Percentiles rank a stretch among this genome's conserved stretches.
Conservation (phyloP, 2,329 filamentous ascomycete species). For the Aureobasidium lini region DNA sequence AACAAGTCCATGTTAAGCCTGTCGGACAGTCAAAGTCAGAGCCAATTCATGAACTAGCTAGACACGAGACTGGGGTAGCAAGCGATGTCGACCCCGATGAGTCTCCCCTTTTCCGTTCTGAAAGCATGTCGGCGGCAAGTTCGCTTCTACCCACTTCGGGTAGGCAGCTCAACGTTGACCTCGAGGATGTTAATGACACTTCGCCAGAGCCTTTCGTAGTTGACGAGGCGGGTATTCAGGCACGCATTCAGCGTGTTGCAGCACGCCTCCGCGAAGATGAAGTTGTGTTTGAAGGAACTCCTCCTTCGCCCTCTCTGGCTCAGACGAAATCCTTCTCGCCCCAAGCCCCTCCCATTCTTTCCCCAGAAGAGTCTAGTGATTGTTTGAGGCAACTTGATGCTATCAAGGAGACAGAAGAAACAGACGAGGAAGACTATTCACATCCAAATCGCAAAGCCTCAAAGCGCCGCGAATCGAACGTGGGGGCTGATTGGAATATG, state of each 20-base stretch:
- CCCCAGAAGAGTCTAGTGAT: neutral
- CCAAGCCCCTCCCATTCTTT: neutral
- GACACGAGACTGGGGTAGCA: conserved; percentile 29
- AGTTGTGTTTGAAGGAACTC: conserved; percentile 12
- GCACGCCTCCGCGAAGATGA: conserved; percentile 22
- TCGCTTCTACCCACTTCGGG: neutral
- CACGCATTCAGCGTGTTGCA: conserved; percentile 24
- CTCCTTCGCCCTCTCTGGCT: conserved; percentile 15
- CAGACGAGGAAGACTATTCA: neutral
- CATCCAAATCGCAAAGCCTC: too few relatives aligned
- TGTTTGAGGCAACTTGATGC: conserved; percentile 8
- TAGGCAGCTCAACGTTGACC: conserved; percentile 1
- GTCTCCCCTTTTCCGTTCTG: conserved; percentile 27
- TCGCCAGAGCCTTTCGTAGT: conserved; percentile 28
- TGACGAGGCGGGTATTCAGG: conserved; percentile 27
- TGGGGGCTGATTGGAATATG: too few relatives aligned
- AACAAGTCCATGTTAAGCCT: too few relatives aligned
- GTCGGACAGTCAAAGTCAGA: too few relatives aligned
- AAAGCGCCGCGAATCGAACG: too few relatives aligned
- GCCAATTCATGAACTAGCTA: conserved; percentile 20
- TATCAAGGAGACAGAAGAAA: conserved; percentile 12
- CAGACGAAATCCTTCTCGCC: neutral
- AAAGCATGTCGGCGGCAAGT: conserved; percentile 17
- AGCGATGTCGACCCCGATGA: conserved; percentile 1
- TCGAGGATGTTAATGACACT: conserved; percentile 25